Evolutionary conservation across 2,329 filamentous ascomycete genomes (phyloP).

Genomic region (Hansfordia pulvinata): DNA sequence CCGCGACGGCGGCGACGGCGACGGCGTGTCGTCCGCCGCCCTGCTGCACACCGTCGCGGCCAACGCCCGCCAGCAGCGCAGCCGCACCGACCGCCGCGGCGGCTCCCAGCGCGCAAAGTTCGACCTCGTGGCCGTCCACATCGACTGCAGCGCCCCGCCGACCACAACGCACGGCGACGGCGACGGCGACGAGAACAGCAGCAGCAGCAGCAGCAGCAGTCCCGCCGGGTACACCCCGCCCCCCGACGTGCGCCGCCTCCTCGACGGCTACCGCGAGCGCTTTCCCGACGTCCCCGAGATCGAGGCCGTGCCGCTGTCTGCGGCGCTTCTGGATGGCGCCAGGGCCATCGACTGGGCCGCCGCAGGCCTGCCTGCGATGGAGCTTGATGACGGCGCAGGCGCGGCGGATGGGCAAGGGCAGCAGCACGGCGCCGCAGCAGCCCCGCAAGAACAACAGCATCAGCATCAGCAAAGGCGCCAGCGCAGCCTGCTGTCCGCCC

Average conservation of each 20-base stretch:
- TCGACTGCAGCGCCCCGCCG: too few species aligned
- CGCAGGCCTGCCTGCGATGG: conserved; percentile 21
- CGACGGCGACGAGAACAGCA: conserved; percentile 13
- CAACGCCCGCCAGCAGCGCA: conserved; percentile 52
- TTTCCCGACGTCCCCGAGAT: conserved; percentile 45
- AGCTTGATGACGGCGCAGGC: too few species aligned
- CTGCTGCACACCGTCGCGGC: conserved; percentile 64
- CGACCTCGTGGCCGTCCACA: conserved; percentile 47
- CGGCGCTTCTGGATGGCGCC: conserved; percentile 1
- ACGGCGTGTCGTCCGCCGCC: conserved; percentile 67
- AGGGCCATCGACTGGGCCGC: conserved; percentile 1
- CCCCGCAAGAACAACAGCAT: not conserved
- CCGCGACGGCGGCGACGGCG: too few species aligned
- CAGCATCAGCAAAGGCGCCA: not conserved
- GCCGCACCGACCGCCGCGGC: conserved; percentile 42
- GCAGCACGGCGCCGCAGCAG: too few species aligned
- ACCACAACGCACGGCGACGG: too few species aligned
- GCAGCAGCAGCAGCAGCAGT: not conserved
- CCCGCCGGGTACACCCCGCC: too few species aligned
- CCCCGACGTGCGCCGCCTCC: too few species aligned
- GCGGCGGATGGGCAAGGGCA: too few species aligned
- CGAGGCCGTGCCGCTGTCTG: not conserved
- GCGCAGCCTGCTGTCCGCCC: conserved; percentile 31
- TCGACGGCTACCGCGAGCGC: conserved; percentile 36
- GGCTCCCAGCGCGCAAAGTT: conserved; percentile 26